Conservation (phyloP, 495 filamentous ascomycete genomes). For the Penicillium alfredii region DNA sequence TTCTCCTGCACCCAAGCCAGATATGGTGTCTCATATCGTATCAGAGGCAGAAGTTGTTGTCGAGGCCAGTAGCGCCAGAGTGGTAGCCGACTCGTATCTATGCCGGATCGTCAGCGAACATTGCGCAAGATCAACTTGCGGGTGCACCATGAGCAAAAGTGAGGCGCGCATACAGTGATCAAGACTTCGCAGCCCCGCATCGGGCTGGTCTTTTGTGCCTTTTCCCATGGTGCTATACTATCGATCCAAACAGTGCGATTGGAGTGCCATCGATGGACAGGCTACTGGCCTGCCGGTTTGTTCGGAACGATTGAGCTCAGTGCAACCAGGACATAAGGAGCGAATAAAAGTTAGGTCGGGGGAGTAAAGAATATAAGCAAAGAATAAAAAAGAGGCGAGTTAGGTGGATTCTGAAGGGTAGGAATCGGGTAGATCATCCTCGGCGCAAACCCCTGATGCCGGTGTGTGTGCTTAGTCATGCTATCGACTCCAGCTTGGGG, state of each 20-base stretch:
- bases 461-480: slow-evolving; percentile 6
- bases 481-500: too few relatives aligned
- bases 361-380: background rate
- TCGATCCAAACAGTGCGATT: slow-evolving; percentile 17
- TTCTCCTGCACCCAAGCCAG: slow-evolving; percentile 77
- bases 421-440: slow-evolving; percentile 5
- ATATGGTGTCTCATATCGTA: slow-evolving; percentile 94
- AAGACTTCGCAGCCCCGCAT: slow-evolving; percentile 66
- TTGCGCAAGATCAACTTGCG: too few relatives aligned
- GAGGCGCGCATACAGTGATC: slow-evolving; percentile 60
- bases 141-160: background rate
- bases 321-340: slow-evolving; percentile 19
- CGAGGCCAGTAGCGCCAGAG: slow-evolving; percentile 84
- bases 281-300: slow-evolving; percentile 16
- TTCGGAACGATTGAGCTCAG: slow-evolving; percentile 11
- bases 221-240: slow-evolving; percentile 33
- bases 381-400: background rate
- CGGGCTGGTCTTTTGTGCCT: slow-evolving; percentile 40
- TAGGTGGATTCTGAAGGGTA: too few relatives aligned
- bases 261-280: slow-evolving; percentile 25
- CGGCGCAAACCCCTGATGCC: slow-evolving; percentile 5
- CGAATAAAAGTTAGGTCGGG: slow-evolving; percentile 18
- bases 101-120: slow-evolving; percentile 5
- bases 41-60: slow-evolving; percentile 73
- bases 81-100: slow-evolving; percentile 79